These are phyloP conservation scores for Cyclotella atomus DNA, from an alignment of 108 stramenopile species.

Conservation along the genomic window DNA sequence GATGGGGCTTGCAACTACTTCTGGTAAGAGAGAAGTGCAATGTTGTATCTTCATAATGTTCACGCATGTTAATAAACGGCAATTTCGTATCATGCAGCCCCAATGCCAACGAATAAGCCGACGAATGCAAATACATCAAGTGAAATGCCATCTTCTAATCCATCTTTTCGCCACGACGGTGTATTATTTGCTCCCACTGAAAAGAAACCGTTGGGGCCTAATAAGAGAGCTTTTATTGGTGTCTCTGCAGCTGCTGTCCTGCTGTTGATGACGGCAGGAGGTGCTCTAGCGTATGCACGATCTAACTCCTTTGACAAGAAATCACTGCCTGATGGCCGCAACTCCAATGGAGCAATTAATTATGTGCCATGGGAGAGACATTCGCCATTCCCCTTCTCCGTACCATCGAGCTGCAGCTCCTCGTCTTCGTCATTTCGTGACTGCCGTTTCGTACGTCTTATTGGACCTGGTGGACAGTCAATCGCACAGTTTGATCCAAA, in stretches of 20 bases:
- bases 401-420: conserved; percentile 23
- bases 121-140: no score
- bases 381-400: conserved; percentile 10
- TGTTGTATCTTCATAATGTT: no score
- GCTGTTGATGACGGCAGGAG: conserved; percentile 2
- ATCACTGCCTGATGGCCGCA: neutral
- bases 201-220: neutral
- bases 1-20: neutral
- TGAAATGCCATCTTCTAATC: neutral
- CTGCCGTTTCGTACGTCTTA: conserved; percentile 37
- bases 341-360: conserved; percentile 18
- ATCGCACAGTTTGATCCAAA: conserved; percentile 44
- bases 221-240: conserved; percentile 6
- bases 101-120: neutral
- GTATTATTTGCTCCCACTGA: neutral
- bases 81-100: neutral
- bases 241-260: neutral
- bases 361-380: conserved; percentile 6
- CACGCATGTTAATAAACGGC: neutral
- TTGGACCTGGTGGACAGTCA: conserved; percentile 20
- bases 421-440: conserved; percentile 37
- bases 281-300: neutral
- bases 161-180: neutral
- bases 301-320: neutral
- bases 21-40: neutral